Evolutionary conservation across 2,329 filamentous ascomycete species (phyloP), one percentile per base, ranked within the genome.

Genomic region (Blastomyces emzantsi): DNA sequence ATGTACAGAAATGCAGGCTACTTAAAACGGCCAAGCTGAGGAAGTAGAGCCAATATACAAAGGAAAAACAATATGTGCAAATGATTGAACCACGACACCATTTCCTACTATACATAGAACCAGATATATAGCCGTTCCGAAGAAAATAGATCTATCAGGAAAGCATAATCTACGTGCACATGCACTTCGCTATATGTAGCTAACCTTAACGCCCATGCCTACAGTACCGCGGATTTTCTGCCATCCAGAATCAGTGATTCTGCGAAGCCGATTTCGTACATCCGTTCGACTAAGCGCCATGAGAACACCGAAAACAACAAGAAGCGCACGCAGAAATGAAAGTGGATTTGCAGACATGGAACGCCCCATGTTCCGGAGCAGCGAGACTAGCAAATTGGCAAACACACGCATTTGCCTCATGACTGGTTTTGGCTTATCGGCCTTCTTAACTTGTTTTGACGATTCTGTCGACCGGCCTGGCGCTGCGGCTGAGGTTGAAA

Each of bases 151-250:
- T 30, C 13, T 52, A 52, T 17, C 15, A 7, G 25, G 25, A 52
- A 30, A 52, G 17, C 6, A 45, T 8, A 17, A n/a, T 8, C 3
- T 13, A 30, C 25, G 49, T 52, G 36, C 13, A 3, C 28, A 19
- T n/a, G 5, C 28, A 28, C 52, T 39, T 60, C 19, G 19, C 22
- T 51, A 97, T 65, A 99, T 95, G 78, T 97, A 97, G 74, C 90
- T 96, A 71, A 97, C 92, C 79, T 97, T 97, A 67, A 95, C 90
- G 1, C 93, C 94, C 93, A 97, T 97, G 1, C 92, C 92, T 4
- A 93, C 87, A 0, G 94, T 97, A 56, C 86, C 83, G 73, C 85
- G 86, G 51, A 96, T 79, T 78, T 96, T 97, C 62, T 85, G 83
- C 91, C 91, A 96, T 11, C 86, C 86, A 36, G 83, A 80, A 49